These are phyloP conservation scores for Fusarium sp. DNA, from an alignment of 2,329 filamentous ascomycete genomes.

Conservation along the genomic window DNA sequence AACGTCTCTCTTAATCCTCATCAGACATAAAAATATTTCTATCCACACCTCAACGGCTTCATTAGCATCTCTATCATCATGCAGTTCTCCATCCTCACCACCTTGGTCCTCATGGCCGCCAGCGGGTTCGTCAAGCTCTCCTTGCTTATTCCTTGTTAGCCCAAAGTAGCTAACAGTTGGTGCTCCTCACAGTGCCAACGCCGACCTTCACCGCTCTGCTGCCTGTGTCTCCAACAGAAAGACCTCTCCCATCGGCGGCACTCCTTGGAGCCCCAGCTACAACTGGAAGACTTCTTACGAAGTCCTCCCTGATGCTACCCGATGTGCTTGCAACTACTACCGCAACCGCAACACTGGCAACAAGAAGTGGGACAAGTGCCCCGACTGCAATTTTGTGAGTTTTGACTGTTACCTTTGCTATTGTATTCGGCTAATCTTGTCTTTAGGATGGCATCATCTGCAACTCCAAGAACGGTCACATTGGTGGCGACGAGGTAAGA, in stretches of 20 bases:
- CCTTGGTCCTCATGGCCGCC: background rate
- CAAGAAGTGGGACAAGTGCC: conserved; percentile 9
- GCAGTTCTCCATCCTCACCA: background rate
- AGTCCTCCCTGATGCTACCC: conserved; percentile 7
- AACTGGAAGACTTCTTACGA: conserved; percentile 11
- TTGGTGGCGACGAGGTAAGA: background rate
- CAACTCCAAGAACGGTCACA: background rate
- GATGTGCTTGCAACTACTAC: conserved; percentile 7
- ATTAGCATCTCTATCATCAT: background rate
- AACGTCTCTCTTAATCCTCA: background rate
- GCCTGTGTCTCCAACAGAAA: conserved; percentile 11
- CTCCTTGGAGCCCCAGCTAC: conserved; percentile 7
- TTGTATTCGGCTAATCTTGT: background rate
- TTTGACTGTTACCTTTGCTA: background rate
- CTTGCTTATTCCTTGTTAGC: background rate
- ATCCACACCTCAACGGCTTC: background rate
- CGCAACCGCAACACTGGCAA: conserved; percentile 9
- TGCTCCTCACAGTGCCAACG: background rate
- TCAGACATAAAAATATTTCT: background rate
- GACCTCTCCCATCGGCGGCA: conserved; percentile 15
- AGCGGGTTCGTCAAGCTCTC: background rate
- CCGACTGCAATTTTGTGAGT: conserved; percentile 9
- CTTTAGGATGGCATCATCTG: background rate
- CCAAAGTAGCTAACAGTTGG: background rate
- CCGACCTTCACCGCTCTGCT: background rate